Evolutionary conservation across 2,329 filamentous ascomycete species (phyloP), one percentile per base, ranked within the genome.

Genomic region (Nakataea oryzae): DNA sequence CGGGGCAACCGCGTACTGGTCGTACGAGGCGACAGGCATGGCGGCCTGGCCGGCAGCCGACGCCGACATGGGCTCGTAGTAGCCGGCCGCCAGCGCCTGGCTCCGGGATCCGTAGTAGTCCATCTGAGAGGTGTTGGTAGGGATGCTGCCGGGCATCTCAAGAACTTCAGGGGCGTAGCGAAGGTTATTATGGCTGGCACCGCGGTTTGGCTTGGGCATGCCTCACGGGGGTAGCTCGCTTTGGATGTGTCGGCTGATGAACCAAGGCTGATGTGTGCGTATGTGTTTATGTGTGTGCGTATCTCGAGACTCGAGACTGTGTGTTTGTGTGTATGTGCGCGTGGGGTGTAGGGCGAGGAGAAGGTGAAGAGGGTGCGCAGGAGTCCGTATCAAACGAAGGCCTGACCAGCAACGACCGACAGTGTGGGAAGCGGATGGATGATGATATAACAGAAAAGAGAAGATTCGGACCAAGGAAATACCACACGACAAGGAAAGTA

Each of bases 351-450:
- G 27, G 27, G 9, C 27, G 17, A 27, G 14, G 28, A 32, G 27
- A 29, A 47, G 5, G 21, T 50, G 3, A 50, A 50, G 21, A n/a
- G 11, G 6, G 41, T 5, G 17, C 41, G 17, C 17, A 50, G 41
- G 17, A 61, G 69, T 70, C 76, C 74, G 75, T 76, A 70, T 77
- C 74, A 77, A 78, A 76, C 74, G 73, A 76, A 73, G 66, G 71
- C 69, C 65, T 66, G 63, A 60, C 68, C 64, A 66, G 66, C 66
- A 69, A 70, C 64, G 61, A 65, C 41, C 21, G 41, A 50, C 56
- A 57, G 26, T 58, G 27, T 56, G 61, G 50, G 64, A 50, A 55
- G 58, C 26, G 32, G 29, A 17, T 30, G n/a, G 27, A 63, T 11
- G 55, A 55, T 62, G 65, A 65, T 61, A 61, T 63, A 63, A 60